A percentile compares a stretch with the other conserved stretches of the same genome.
These are phyloP conservation scores for Sphenostylis stenocarpa DNA, from an alignment of 306 rosid genomes.

Conservation along the genomic window DNA sequence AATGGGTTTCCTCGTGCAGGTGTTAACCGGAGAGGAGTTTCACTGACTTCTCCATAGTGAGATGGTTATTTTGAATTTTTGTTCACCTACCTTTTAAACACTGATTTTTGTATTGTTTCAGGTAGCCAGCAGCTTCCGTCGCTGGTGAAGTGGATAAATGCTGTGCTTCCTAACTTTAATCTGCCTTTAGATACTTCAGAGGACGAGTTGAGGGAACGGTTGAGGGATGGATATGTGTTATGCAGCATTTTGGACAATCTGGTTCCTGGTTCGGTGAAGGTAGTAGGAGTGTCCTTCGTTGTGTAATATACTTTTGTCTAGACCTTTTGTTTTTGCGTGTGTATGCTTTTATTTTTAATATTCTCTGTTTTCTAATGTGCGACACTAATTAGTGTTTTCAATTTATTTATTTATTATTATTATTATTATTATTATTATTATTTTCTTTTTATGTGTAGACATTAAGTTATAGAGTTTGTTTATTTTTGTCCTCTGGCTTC, in stretches of 20 bases:
- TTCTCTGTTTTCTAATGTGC: neutral
- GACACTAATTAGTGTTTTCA: too few species aligned
- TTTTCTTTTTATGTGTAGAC: constrained; percentile 4
- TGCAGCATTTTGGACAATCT: constrained; percentile 74
- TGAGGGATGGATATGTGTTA: constrained; percentile 76
- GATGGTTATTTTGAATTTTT: neutral
- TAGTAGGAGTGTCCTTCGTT: constrained; percentile 36
- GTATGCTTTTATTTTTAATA: neutral
- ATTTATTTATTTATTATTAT: too few species aligned
- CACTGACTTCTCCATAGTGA: neutral
- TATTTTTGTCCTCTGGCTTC: neutral
- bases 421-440: neutral
- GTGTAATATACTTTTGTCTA: constrained; percentile 19
- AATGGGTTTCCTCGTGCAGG: constrained; percentile 40
- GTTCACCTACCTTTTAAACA: constrained; percentile 25
- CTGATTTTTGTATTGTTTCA: constrained; percentile 41
- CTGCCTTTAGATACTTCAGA: constrained; percentile 71
- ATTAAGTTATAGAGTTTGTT: constrained; percentile 11
- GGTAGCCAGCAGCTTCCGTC: constrained; percentile 51
- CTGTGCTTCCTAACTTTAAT: constrained; percentile 66
- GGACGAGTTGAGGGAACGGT: constrained; percentile 70
- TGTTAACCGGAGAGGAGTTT: neutral
- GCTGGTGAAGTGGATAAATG: constrained; percentile 80
- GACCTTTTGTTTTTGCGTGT: neutral
- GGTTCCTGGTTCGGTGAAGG: constrained; percentile 67